Percentiles rank a stretch among this genome's conserved stretches.
phyloP scores from a whole-genome alignment of 2,329 filamentous ascomycete species.

The Allantophomopsis cytisporea region DNA sequence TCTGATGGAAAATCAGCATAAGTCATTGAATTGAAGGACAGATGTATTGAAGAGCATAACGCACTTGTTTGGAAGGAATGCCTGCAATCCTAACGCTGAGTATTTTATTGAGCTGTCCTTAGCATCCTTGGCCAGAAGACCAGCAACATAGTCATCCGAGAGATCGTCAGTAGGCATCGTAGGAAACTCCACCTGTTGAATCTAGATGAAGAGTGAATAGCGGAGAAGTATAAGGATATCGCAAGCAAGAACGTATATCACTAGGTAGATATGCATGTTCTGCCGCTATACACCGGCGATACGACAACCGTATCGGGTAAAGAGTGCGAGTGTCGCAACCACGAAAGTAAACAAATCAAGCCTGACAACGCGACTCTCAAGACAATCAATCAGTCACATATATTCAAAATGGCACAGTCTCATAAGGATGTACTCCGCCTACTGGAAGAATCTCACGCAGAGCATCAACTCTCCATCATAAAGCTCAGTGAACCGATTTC shows the following conservation, averaged over 20 bases:
- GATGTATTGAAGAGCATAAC: background rate
- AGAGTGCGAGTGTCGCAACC: too few relatives aligned
- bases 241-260: background rate
- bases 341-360: too few relatives aligned
- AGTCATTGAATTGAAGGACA: background rate
- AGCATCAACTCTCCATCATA: constrained; percentile 58
- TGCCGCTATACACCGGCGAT: background rate
- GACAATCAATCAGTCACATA: background rate
- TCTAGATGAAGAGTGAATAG: too few relatives aligned
- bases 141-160: constrained; percentile 69
- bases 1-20: constrained; percentile 8
- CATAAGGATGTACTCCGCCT: constrained; percentile 27
- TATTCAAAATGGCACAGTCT: constrained; percentile 9
- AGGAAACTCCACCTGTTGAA: background rate
- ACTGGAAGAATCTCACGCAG: constrained; percentile 37
- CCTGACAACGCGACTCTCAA: too few relatives aligned
- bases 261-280: background rate
- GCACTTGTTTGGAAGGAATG: constrained; percentile 30
- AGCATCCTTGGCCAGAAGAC: constrained; percentile 69
- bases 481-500: constrained; percentile 64
- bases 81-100: constrained; percentile 60
- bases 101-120: constrained; percentile 60
- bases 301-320: background rate
- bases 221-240: background rate
- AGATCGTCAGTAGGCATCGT: constrained; percentile 27